Evolutionary conservation across 441 rosid species (phyloP), one percentile per base, ranked within the genome.

Genomic region (Populus hybrid): DNA sequence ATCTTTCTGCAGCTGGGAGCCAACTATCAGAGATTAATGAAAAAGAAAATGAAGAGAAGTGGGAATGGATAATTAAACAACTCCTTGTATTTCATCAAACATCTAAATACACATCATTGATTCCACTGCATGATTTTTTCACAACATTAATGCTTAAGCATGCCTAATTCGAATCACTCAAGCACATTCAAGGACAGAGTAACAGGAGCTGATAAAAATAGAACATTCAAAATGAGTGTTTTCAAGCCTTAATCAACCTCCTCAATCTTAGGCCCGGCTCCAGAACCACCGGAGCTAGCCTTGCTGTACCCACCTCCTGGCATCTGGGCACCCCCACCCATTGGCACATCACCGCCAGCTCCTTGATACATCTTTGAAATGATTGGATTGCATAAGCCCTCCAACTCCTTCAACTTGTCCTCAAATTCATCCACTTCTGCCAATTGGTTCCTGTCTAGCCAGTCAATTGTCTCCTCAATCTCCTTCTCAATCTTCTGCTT

Each of bases 281-380:
- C 82, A 42, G 79, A 61, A 10, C 80, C 75, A 34, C 78, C 76
- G 36, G 80, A 16, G 66, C 74, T 28, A 24, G 34, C 82, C 8
- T 57, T 75, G 6, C 81, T 80, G 8, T 71, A 75, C 10, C 71
- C 71, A 8, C 46, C 80, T 26, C 82, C 86, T 3, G 78, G 80
- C 6, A 70, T 70, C 40, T 74, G 82, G 76, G 81, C 74, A 3
- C 78, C 82, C 3, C 80, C 82, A 8, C 73, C 85, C 10, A 76
- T 70, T 28, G 57, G 82, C 1, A 71, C 67, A 21, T 64, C 86
- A n/a, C 82, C 87, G 36, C 57, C 57, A 46, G 57, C 57, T 46
- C 89, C 89, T 67, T 86, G 83, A 66, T 86, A 87, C 86, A 87
- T 79, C 81, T 77, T 84, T 4, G 87, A 80, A 72, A 87, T 84